Percentiles rank a stretch among this genome's conserved stretches.
These are phyloP conservation scores for Aspergillus caelatus DNA, from an alignment of 2,329 filamentous ascomycete genomes.

Conservation along the genomic window DNA sequence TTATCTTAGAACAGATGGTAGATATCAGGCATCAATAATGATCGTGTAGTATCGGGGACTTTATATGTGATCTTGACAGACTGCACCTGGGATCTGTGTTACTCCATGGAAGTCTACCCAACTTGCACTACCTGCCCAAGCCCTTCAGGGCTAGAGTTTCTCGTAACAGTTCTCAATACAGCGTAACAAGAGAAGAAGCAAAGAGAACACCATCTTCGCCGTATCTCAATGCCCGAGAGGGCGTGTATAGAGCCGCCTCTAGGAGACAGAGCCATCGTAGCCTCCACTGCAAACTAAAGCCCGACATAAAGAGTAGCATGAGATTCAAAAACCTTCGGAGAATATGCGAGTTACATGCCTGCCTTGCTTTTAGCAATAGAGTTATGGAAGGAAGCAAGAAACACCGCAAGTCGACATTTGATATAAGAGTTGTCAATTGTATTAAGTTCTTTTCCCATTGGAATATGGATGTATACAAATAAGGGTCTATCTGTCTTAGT, in stretches of 20 bases:
- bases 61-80: not conserved
- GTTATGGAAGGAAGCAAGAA: not conserved
- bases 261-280: not conserved
- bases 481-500: too few species aligned
- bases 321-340: not conserved
- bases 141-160: not conserved
- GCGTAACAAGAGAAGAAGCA: too few species aligned
- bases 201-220: not conserved
- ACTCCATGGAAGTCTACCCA: not conserved
- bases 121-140: not conserved
- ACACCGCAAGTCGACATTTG: not conserved
- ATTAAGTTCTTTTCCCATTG: too few species aligned
- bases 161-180: not conserved
- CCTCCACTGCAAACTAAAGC: not conserved
- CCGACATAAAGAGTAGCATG: not conserved
- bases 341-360: not conserved
- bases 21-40: not conserved
- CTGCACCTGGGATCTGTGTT: not conserved
- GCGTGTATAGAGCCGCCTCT: not conserved
- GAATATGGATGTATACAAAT: too few species aligned
- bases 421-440: not conserved
- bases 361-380: not conserved
- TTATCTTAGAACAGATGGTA: not conserved
- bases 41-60: not conserved
- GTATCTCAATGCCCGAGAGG: not conserved